Percentiles rank a stretch among this genome's conserved stretches.
These are phyloP conservation scores for Amanita pseudoporphyria DNA, from an alignment of 768 basidiomycete species.

Conservation along the genomic window DNA sequence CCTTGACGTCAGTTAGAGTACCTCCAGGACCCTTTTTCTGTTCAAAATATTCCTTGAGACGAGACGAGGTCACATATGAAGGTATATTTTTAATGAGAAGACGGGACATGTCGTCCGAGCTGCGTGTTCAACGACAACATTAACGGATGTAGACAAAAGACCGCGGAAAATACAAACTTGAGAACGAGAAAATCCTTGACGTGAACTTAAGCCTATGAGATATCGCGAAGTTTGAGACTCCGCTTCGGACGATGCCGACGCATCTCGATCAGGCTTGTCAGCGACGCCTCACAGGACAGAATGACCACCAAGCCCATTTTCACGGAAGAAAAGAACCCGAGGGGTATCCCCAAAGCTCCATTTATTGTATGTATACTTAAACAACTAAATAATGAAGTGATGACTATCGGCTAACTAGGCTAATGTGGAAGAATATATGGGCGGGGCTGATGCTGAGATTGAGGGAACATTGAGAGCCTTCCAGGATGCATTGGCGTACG, in stretches of 20 bases:
- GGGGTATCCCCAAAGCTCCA: slow-evolving; percentile 92
- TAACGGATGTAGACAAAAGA: not conserved
- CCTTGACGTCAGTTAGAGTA: slow-evolving; percentile 78
- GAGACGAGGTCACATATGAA: slow-evolving; percentile 50
- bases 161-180: slow-evolving; percentile 4
- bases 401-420: slow-evolving; percentile 34
- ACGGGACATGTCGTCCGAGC: slow-evolving; percentile 50
- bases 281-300: not conserved
- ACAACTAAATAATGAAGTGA: not conserved
- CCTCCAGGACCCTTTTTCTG: slow-evolving; percentile 50
- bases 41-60: slow-evolving; percentile 61
- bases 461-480: slow-evolving; percentile 73
- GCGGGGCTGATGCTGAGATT: slow-evolving; percentile 65
- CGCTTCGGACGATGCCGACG: slow-evolving; percentile 16
- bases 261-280: not conserved
- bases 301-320: slow-evolving; percentile 18
- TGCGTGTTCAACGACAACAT: not conserved
- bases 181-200: slow-evolving; percentile 5
- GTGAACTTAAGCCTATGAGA: not conserved
- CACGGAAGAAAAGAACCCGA: slow-evolving; percentile 58
- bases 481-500: slow-evolving; percentile 93
- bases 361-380: slow-evolving; percentile 65
- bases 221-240: slow-evolving; percentile 6
- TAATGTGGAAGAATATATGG: slow-evolving; percentile 81
- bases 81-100: slow-evolving; percentile 81